Conservation (phyloP, 805 yeast genomes). For the Yueomyces sp. region DNA sequence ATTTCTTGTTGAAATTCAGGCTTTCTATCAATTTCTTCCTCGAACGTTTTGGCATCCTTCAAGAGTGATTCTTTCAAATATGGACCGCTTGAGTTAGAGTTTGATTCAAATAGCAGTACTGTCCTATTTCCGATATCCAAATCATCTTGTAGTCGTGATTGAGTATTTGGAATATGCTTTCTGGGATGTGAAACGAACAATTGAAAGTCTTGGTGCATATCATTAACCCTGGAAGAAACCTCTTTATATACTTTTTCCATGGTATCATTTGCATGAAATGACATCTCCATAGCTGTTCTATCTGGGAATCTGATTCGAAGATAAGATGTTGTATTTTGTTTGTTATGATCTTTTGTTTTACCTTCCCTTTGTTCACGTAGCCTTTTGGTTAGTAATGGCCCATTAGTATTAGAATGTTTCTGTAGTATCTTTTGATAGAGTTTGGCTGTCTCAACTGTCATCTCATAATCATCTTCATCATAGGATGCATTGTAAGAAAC, state of each 20-base stretch:
- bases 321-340: not conserved
- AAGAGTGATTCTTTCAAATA: too few relatives aligned
- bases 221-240: conserved; percentile 16
- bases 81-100: too few relatives aligned
- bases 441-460: conserved; percentile 40
- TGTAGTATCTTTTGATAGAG: conserved; percentile 37
- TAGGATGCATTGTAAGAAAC: conserved; percentile 9
- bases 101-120: too few relatives aligned
- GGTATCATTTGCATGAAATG: conserved; percentile 34
- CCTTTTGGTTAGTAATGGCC: conserved; percentile 31
- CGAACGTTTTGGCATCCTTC: too few relatives aligned
- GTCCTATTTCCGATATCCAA: too few relatives aligned
- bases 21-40: too few relatives aligned
- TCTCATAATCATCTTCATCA: conserved; percentile 29
- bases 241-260: conserved; percentile 19
- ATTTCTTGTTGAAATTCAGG: too few relatives aligned
- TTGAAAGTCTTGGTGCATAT: conserved; percentile 24
- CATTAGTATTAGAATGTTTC: conserved; percentile 24
- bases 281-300: conserved; percentile 35
- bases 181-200: conserved; percentile 38
- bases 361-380: conserved; percentile 26
- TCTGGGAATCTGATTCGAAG: conserved; percentile 50
- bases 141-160: too few relatives aligned
- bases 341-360: conserved; percentile 18
- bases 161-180: too few relatives aligned